Evolutionary conservation across 257 asterid species (phyloP).

Genomic region (Solanum chilense): DNA sequence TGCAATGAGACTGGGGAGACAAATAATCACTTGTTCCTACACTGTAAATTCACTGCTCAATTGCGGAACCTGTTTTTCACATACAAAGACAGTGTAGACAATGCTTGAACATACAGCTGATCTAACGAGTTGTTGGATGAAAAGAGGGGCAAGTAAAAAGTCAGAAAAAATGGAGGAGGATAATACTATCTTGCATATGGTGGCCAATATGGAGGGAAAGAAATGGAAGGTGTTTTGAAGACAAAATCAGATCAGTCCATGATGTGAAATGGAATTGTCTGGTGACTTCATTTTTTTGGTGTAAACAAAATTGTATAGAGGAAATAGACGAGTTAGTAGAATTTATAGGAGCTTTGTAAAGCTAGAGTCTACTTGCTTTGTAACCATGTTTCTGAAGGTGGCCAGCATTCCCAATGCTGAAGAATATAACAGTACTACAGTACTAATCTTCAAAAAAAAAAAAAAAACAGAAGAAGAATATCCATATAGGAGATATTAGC

Average conservation of each 20-base stretch:
- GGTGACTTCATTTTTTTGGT: background rate
- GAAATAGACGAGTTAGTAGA: background rate
- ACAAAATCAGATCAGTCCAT: background rate
- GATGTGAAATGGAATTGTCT: background rate
- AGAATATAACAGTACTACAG: background rate
- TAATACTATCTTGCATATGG: background rate
- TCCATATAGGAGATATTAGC: background rate
- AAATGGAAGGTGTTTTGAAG: background rate
- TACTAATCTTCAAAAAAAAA: background rate
- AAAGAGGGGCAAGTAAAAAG: background rate
- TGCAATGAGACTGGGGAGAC: background rate
- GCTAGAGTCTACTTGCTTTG: background rate
- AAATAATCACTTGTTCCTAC: background rate
- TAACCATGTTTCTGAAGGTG: background rate
- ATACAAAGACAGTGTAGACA: background rate
- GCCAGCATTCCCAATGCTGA: background rate
- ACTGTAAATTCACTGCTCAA: background rate
- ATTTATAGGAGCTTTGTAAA: background rate
- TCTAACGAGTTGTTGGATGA: background rate
- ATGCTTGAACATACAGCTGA: background rate
- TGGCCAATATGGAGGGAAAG: background rate
- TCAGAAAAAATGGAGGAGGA: background rate
- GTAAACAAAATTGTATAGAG: background rate
- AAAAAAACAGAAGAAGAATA: background rate
- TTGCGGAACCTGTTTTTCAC: background rate